Base-by-base conservation (phyloP, 192 early-diverging fungal genomes). In the Coemansia sp. region DNA sequence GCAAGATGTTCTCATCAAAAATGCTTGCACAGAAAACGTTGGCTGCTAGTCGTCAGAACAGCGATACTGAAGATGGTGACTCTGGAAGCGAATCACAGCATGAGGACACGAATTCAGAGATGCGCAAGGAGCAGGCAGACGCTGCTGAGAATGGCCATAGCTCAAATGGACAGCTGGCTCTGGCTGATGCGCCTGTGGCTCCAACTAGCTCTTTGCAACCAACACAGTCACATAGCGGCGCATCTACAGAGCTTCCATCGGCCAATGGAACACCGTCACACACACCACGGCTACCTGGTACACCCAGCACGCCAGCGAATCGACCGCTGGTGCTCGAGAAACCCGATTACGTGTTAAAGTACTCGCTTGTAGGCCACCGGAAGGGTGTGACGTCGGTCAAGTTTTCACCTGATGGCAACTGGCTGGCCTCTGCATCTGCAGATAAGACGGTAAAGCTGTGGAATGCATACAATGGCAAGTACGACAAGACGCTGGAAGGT, bases 341-440 rank as follows among this genome's bases (percentile, higher is more conserved):
- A 63, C 93, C 94, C 16, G 89, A 94, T 60, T 96, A 98, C 62
- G 82, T 89, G 58, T 80, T 94, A 7, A 92, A 88, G 54, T 93
- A 90, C 71, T 92, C 90, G 24, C 86, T 98, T 30, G 88, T 90
- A 2, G 97, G 97, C 4, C 97, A 99, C 78, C 92, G 91, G 49
- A 96, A 93, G 83, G 90, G 93, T 5, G 88, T 98, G 0, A 96
- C 95, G 0, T 88, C 92, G 54, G 95, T 98, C 14, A 98, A 98
- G 77, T 98, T 96, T 71, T 98, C 96, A 21, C 97, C 97, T 5
- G 95, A 98, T 72, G 97, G 97, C 30, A 89, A 90, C 73, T 97
- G 92, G 94, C 86, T 99, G 26, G 96, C 95, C 47, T 94, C 92
- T 50, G 70, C 77, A 34, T 71, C 96, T 27, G 93, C 94, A 22